These are phyloP conservation scores for Globisporangium spinosum DNA, from an alignment of 352 stramenopile species.

Conservation along the genomic window DNA sequence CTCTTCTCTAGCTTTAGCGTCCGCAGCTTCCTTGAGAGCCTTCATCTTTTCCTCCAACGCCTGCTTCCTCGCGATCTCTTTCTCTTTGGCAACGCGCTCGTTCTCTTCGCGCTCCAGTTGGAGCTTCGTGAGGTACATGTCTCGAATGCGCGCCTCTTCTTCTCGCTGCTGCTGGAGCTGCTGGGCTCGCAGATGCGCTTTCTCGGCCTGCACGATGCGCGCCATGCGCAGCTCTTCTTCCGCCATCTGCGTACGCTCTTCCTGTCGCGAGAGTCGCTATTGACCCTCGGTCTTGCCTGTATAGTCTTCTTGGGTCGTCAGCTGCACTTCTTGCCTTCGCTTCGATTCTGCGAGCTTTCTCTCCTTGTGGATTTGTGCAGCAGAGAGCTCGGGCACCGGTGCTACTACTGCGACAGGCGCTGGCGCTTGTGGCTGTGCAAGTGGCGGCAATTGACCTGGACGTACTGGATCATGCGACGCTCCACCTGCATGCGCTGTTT, in stretches of 20 bases:
- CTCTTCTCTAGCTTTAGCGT: slow-evolving; percentile 47
- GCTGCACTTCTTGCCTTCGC: slow-evolving; percentile 36
- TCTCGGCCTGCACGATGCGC: slow-evolving; percentile 40
- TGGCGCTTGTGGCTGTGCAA: not conserved
- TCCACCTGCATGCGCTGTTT: not conserved
- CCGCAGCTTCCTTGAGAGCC: slow-evolving; percentile 56
- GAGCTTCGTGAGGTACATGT: slow-evolving; percentile 55
- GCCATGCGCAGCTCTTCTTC: slow-evolving; percentile 54
- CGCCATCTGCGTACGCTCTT: slow-evolving; percentile 48
- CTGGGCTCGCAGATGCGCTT: slow-evolving; percentile 22
- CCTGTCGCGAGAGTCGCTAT: slow-evolving; percentile 41
- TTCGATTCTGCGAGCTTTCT: slow-evolving; percentile 47
- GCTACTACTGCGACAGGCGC: not conserved
- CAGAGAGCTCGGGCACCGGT: slow-evolving; percentile 34
- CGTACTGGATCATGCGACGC: not conserved
- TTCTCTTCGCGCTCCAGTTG: slow-evolving; percentile 38
- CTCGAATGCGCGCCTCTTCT: slow-evolving; percentile 41
- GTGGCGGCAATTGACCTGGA: slow-evolving; percentile 1
- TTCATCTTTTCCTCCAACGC: slow-evolving; percentile 57
- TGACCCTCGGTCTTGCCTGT: slow-evolving; percentile 45
- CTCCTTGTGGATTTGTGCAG: slow-evolving; percentile 60
- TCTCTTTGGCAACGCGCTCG: slow-evolving; percentile 35
- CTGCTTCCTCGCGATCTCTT: slow-evolving; percentile 34
- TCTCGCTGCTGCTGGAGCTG: slow-evolving; percentile 37
- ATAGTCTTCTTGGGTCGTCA: slow-evolving; percentile 67